Conservation (phyloP, 805 yeast genomes). For the Yamadazyma ubonensis region DNA sequence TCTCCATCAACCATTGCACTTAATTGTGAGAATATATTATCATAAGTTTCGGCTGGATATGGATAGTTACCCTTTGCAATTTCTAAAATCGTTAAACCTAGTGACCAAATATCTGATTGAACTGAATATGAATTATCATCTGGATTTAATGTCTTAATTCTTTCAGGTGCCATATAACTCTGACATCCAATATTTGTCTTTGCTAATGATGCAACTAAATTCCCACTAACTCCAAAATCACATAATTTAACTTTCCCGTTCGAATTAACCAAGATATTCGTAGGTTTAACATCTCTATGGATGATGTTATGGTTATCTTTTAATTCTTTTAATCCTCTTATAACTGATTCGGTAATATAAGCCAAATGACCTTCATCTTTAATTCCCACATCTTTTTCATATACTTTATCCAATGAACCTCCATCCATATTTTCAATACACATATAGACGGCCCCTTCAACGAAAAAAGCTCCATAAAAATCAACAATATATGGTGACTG, state of each 20-base stretch:
- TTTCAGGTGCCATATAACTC: slow-evolving; percentile 97
- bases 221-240: slow-evolving; percentile 96
- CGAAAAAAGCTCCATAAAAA: slow-evolving; percentile 95
- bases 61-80: slow-evolving; percentile 91
- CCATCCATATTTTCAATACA: slow-evolving; percentile 99
- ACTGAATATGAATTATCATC: slow-evolving; percentile 84
- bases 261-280: slow-evolving; percentile 81
- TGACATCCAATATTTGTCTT: slow-evolving; percentile 97
- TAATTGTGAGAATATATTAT: slow-evolving; percentile 85
- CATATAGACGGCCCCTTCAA: slow-evolving; percentile 97
- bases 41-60: slow-evolving; percentile 92
- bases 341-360: slow-evolving; percentile 73
- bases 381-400: slow-evolving; percentile 57
- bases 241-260: slow-evolving; percentile 86
- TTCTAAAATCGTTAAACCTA: slow-evolving; percentile 87
- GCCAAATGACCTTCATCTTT: slow-evolving; percentile 80
- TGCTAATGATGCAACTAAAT: slow-evolving; percentile 90
- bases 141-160: slow-evolving; percentile 73
- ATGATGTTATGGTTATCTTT: slow-evolving; percentile 91
- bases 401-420: slow-evolving; percentile 85
- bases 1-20: slow-evolving; percentile 97
- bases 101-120: slow-evolving; percentile 94
- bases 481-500: slow-evolving; percentile 89
- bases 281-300: slow-evolving; percentile 96
- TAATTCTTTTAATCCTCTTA: slow-evolving; percentile 75